Evolutionary conservation across 495 filamentous ascomycete species (phyloP).

Genomic region (Penicillium cataractarum): DNA sequence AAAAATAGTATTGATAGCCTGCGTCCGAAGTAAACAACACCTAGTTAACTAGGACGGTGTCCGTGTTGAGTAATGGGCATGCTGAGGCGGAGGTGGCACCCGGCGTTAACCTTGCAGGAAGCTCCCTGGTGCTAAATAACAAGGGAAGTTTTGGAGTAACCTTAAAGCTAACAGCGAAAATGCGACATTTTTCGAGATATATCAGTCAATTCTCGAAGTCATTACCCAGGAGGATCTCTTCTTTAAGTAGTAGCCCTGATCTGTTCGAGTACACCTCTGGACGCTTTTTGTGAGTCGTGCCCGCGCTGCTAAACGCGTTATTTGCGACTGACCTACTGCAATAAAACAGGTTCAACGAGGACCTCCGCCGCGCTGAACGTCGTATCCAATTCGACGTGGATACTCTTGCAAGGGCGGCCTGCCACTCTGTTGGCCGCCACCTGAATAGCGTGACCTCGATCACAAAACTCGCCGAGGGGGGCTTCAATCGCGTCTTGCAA

Average conservation of each 20-base stretch:
- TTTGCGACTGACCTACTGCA: not conserved
- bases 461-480: constrained; percentile 40
- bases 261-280: constrained; percentile 31
- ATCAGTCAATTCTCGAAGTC: constrained; percentile 8
- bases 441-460: constrained; percentile 19
- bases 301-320: constrained; percentile 9
- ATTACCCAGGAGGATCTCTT: constrained; percentile 11
- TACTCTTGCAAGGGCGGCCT: constrained; percentile 20
- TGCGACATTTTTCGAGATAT: constrained; percentile 13
- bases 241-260: constrained; percentile 13
- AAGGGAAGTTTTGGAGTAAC: not conserved
- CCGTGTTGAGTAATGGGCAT: no score
- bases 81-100: no score
- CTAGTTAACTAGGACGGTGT: no score
- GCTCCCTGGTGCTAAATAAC: not conserved
- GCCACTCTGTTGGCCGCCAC: constrained; percentile 16
- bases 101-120: not conserved
- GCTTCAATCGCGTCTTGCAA: constrained; percentile 36
- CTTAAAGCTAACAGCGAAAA: constrained; percentile 1
- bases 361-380: constrained; percentile 25
- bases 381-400: constrained; percentile 25
- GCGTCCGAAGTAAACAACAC: no score
- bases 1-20: no score
- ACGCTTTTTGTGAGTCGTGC: constrained; percentile 27
- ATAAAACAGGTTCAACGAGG: constrained; percentile 23